A percentile compares a stretch with the other conserved stretches of the same genome.
phyloP scores from a whole-genome alignment of 331 rosid genomes.

The Acacia pycnantha region DNA sequence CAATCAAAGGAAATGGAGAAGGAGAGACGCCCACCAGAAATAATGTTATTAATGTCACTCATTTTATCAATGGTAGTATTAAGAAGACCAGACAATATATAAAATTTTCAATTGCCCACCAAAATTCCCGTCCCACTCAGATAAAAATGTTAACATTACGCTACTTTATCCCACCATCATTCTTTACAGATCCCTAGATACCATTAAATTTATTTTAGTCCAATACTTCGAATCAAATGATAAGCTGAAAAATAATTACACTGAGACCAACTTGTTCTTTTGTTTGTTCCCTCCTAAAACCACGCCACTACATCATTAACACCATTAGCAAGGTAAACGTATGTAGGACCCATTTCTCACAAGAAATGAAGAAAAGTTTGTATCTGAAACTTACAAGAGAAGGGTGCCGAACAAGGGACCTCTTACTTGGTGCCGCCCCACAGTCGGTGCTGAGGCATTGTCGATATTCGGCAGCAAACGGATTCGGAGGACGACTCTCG shows the following conservation, averaged over 20 bases:
- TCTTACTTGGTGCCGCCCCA: slow-evolving; percentile 37
- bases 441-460: slow-evolving; percentile 37
- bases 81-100: neutral
- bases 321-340: neutral
- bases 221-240: neutral
- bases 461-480: slow-evolving; percentile 47
- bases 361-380: neutral
- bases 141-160: neutral
- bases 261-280: neutral
- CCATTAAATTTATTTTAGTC: neutral
- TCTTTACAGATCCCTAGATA: neutral
- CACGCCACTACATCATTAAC: neutral
- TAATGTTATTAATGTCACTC: neutral
- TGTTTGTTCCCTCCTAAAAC: neutral
- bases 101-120: neutral
- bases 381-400: slow-evolving; percentile 62
- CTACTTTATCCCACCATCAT: slow-evolving; percentile 14
- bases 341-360: neutral
- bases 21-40: neutral
- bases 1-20: neutral
- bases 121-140: neutral
- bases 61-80: neutral
- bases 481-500: slow-evolving; percentile 71
- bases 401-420: slow-evolving; percentile 73
- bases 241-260: slow-evolving; percentile 2